Evolutionary conservation across 257 asterid species (phyloP).

Genomic region (Scutellaria galericulata): DNA sequence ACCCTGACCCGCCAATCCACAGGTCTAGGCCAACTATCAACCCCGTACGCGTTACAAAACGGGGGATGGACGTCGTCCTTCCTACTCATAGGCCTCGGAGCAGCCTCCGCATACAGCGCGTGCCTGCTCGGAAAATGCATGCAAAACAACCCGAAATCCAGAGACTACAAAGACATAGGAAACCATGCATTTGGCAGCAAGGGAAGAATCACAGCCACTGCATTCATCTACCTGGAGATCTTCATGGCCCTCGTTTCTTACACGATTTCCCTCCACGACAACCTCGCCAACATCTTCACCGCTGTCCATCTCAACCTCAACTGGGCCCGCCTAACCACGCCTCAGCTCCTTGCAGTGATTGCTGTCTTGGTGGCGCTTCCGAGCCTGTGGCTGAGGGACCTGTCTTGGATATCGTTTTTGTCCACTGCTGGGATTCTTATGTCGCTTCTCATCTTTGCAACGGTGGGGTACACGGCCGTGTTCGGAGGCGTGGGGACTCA

Average conservation of each 20-base stretch:
- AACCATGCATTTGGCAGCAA: constrained; percentile 64
- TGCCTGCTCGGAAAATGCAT: constrained; percentile 66
- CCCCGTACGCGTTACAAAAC: constrained; percentile 72
- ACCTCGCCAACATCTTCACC: constrained; percentile 51
- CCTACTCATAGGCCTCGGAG: constrained; percentile 60
- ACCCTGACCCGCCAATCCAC: not conserved
- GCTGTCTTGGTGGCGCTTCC: constrained; percentile 79
- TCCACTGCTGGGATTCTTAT: constrained; percentile 65
- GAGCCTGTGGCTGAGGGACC: constrained; percentile 73
- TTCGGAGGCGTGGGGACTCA: constrained; percentile 54
- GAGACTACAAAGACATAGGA: constrained; percentile 77
- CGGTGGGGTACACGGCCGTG: constrained; percentile 56
- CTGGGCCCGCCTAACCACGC: constrained; percentile 48
- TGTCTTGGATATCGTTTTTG: constrained; percentile 73
- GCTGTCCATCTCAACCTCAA: constrained; percentile 37
- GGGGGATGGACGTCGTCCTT: constrained; percentile 79
- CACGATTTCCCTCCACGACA: constrained; percentile 82
- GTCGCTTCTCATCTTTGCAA: constrained; percentile 56
- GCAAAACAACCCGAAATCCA: constrained; percentile 47
- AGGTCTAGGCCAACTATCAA: constrained; percentile 83
- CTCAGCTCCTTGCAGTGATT: constrained; percentile 54
- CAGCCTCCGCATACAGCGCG: constrained; percentile 52
- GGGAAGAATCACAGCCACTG: constrained; percentile 56
- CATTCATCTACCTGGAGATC: constrained; percentile 62
- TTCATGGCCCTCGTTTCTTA: constrained; percentile 89